Evolutionary conservation across 2,329 filamentous ascomycete genomes (phyloP).

Genomic region (Penicillium sp.): DNA sequence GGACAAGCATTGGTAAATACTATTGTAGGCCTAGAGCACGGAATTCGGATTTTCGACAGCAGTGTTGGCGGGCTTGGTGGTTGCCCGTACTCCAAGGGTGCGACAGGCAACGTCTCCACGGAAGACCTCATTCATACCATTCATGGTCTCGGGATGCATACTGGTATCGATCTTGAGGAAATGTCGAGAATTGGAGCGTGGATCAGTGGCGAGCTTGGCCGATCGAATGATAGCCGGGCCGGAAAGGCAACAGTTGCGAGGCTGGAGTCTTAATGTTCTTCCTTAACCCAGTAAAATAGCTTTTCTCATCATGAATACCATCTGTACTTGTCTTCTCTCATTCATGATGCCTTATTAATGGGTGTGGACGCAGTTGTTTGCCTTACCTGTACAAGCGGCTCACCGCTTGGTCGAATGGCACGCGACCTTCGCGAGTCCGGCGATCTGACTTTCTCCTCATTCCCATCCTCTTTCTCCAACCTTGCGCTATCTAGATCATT

Average conservation of each 20-base stretch:
- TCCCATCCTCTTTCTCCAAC: not conserved
- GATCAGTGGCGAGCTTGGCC: slow-evolving; percentile 60
- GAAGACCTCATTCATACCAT: slow-evolving; percentile 67
- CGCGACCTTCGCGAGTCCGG: not conserved
- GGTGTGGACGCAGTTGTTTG: not conserved
- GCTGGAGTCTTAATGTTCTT: slow-evolving; percentile 26
- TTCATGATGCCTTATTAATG: not conserved
- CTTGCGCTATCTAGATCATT: not conserved
- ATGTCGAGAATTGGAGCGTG: slow-evolving; percentile 61
- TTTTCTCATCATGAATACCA: not conserved
- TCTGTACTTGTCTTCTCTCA: not conserved
- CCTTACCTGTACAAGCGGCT: not conserved
- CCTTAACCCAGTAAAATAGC: not conserved
- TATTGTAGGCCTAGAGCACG: slow-evolving; percentile 65
- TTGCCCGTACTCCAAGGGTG: slow-evolving; percentile 68
- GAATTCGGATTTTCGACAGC: slow-evolving; percentile 66
- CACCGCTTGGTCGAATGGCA: slow-evolving; percentile 13
- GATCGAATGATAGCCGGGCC: slow-evolving; percentile 57
- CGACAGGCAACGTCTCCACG: slow-evolving; percentile 68
- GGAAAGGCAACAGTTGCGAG: slow-evolving; percentile 57
- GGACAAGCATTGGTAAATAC: slow-evolving; percentile 69
- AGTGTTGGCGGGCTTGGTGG: slow-evolving; percentile 68
- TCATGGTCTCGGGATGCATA: slow-evolving; percentile 64
- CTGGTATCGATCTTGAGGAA: slow-evolving; percentile 61
- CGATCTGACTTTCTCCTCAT: not conserved